phyloP scores from a whole-genome alignment of 2,329 filamentous ascomycete species.

The Fusarium poae region DNA sequence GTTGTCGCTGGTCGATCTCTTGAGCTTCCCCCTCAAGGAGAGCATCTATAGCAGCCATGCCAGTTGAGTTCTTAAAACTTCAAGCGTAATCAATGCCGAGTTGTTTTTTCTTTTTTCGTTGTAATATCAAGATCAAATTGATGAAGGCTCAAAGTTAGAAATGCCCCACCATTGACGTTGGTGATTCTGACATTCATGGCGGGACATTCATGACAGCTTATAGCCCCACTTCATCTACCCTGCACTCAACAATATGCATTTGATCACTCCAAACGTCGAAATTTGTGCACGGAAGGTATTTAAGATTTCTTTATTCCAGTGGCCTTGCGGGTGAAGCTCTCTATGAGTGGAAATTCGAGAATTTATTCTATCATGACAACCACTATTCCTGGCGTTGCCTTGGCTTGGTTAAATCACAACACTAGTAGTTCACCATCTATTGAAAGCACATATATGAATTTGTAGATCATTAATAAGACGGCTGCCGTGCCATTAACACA shows the following conservation, averaged over 20 bases:
- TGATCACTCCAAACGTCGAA: neutral
- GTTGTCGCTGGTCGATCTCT: slow-evolving; percentile 31
- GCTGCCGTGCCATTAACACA: slow-evolving; percentile 51
- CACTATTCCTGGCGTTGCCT: neutral
- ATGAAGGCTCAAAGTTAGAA: slow-evolving; percentile 38
- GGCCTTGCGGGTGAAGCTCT: neutral
- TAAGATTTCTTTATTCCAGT: neutral
- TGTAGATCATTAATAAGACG: slow-evolving; percentile 52
- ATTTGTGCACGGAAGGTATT: neutral
- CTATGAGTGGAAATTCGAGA: neutral
- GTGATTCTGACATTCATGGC: slow-evolving; percentile 34
- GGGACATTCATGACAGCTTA: slow-evolving; percentile 22
- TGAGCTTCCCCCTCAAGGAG: slow-evolving; percentile 48
- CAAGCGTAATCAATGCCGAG: slow-evolving; percentile 13
- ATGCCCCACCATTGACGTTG: slow-evolving; percentile 47
- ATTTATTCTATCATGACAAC: neutral
- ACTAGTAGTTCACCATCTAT: neutral
- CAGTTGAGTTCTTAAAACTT: slow-evolving; percentile 7
- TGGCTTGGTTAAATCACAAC: neutral
- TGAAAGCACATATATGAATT: slow-evolving; percentile 36
- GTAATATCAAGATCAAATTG: slow-evolving; percentile 20
- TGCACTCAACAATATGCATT: slow-evolving; percentile 2
- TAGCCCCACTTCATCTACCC: slow-evolving; percentile 30
- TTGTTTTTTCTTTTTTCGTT: slow-evolving; percentile 5
- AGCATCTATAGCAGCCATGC: slow-evolving; percentile 55